A percentile compares a stretch with the other conserved stretches of the same genome.
phyloP scores from a whole-genome alignment of 257 asterid species.

The Scutellaria minor region DNA sequence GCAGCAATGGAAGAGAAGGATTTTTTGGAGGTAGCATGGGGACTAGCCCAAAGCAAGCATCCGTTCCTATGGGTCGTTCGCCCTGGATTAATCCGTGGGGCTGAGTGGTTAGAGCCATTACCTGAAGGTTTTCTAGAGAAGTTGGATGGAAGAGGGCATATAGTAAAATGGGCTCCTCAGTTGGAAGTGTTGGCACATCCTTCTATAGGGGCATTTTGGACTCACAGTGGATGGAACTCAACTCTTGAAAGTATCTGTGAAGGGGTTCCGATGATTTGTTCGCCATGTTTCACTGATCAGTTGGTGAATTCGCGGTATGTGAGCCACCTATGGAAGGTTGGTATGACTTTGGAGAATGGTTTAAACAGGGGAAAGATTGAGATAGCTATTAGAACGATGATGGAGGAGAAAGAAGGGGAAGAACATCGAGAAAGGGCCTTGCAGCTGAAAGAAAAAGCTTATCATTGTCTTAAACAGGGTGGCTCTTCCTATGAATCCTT shows the following conservation, averaged over 20 bases:
- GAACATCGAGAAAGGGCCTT: slow-evolving; percentile 45
- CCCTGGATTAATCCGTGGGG: slow-evolving; percentile 37
- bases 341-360: slow-evolving; percentile 45
- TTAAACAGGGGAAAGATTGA: slow-evolving; percentile 38
- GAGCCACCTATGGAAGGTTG: slow-evolving; percentile 53
- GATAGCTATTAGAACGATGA: slow-evolving; percentile 35
- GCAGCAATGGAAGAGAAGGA: slow-evolving; percentile 38
- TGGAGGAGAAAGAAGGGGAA: slow-evolving; percentile 44
- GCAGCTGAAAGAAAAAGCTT: slow-evolving; percentile 39
- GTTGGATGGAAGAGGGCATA: slow-evolving; percentile 41
- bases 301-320: slow-evolving; percentile 51
- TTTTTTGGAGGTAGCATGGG: slow-evolving; percentile 47
- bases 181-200: slow-evolving; percentile 47
- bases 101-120: slow-evolving; percentile 42
- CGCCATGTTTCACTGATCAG: slow-evolving; percentile 51
- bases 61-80: slow-evolving; percentile 60
- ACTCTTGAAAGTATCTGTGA: slow-evolving; percentile 47
- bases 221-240: slow-evolving; percentile 56
- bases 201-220: slow-evolving; percentile 48
- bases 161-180: slow-evolving; percentile 57
- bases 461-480: slow-evolving; percentile 36
- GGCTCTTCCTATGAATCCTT: slow-evolving; percentile 50
- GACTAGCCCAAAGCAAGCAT: slow-evolving; percentile 42
- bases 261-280: slow-evolving; percentile 60
- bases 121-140: slow-evolving; percentile 33